phyloP scores from a whole-genome alignment of 2,329 filamentous ascomycete species.

The Cordyceps cateniannulata region DNA sequence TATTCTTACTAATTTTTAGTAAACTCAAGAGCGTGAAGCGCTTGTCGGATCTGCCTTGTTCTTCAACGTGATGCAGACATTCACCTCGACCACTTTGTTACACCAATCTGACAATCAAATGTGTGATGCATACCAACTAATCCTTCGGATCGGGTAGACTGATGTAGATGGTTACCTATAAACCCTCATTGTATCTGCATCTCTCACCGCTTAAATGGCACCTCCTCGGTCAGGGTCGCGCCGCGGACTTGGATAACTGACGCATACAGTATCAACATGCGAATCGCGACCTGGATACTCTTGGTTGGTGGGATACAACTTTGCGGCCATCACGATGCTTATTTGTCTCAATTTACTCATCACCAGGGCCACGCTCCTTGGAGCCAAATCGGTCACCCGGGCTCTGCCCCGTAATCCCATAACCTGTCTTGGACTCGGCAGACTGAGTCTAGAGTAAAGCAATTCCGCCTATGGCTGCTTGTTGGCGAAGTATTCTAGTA shows the following conservation, averaged over 20 bases:
- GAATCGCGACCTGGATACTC: background rate
- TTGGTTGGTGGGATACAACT: background rate
- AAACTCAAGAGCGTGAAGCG: background rate
- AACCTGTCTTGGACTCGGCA: background rate
- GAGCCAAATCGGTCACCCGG: background rate
- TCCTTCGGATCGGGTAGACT: background rate
- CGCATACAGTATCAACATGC: background rate
- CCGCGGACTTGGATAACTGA: background rate
- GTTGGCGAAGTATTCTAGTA: too few relatives aligned
- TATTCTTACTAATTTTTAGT: too few relatives aligned
- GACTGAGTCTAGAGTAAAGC: background rate
- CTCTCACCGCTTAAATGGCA: background rate
- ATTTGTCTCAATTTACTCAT: background rate
- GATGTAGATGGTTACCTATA: background rate
- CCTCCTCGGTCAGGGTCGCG: background rate
- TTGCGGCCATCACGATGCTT: background rate
- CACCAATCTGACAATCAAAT: background rate
- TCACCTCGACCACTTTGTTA: background rate
- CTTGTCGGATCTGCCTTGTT: background rate
- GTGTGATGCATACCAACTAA: background rate
- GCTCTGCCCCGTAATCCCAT: background rate
- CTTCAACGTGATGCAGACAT: background rate
- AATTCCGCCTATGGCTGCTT: background rate
- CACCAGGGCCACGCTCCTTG: background rate
- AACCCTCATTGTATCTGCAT: background rate